Evolutionary conservation across 495 filamentous ascomycete species (phyloP).

Genomic region (Xylaria grammica): DNA sequence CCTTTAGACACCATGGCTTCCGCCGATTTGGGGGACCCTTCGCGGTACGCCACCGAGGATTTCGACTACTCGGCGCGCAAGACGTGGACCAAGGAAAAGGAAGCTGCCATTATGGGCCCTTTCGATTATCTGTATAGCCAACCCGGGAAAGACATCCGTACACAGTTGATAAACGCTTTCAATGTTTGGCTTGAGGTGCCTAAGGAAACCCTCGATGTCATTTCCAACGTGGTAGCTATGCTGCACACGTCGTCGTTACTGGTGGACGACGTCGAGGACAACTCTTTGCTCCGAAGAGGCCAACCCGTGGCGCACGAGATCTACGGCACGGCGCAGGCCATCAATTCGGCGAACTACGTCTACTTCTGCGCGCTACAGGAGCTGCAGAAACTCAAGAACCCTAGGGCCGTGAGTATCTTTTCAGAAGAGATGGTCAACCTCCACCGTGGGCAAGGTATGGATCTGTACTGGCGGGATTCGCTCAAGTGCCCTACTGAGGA

Average conservation of each 20-base stretch:
- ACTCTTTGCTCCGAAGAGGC: constrained; percentile 80
- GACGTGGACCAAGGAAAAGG: constrained; percentile 73
- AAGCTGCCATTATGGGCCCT: constrained; percentile 79
- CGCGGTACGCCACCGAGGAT: constrained; percentile 53
- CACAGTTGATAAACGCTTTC: constrained; percentile 86
- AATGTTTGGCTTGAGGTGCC: constrained; percentile 90
- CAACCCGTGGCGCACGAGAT: constrained; percentile 93
- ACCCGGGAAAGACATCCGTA: constrained; percentile 91
- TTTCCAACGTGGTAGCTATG: constrained; percentile 89
- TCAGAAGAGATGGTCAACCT: constrained; percentile 91
- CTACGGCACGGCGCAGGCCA: constrained; percentile 93
- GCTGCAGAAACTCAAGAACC: constrained; percentile 75
- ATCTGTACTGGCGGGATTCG: constrained; percentile 95
- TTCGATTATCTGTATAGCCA: constrained; percentile 86
- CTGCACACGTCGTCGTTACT: constrained; percentile 91
- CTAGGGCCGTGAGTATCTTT: constrained; percentile 74
- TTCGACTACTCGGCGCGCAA: constrained; percentile 43
- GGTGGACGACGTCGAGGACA: constrained; percentile 93
- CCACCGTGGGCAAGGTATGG: constrained; percentile 96
- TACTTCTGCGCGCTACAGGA: constrained; percentile 91
- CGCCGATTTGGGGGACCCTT: constrained; percentile 44
- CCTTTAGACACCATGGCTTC: constrained; percentile 38
- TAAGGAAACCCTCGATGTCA: constrained; percentile 72
- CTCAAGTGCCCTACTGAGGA: constrained; percentile 92
- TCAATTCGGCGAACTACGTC: constrained; percentile 96